These are phyloP conservation scores for Fusarium devonianum DNA, from an alignment of 2,329 filamentous ascomycete genomes.

Conservation along the genomic window DNA sequence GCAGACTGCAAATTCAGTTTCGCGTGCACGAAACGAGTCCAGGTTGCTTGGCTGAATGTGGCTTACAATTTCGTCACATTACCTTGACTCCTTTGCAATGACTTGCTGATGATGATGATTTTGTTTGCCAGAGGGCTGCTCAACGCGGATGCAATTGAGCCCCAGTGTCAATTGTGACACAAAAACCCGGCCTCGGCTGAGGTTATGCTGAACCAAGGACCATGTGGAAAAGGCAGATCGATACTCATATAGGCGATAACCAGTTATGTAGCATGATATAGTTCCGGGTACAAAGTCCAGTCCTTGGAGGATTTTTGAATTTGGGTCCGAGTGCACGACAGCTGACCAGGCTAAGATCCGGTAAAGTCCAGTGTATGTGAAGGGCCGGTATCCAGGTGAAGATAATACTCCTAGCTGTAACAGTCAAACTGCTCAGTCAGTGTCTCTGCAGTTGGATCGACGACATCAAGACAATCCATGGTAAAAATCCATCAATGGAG, in stretches of 20 bases:
- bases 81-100: slow-evolving; percentile 30
- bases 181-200: slow-evolving; percentile 31
- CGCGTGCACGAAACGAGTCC: slow-evolving; percentile 7
- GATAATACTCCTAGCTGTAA: slow-evolving; percentile 36
- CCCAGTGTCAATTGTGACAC: slow-evolving; percentile 26
- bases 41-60: slow-evolving; percentile 3
- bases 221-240: slow-evolving; percentile 15
- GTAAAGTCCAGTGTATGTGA: slow-evolving; percentile 8
- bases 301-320: slow-evolving; percentile 31
- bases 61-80: slow-evolving; percentile 23
- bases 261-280: slow-evolving; percentile 11
- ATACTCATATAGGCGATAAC: slow-evolving; percentile 13
- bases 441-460: slow-evolving; percentile 35
- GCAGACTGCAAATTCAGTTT: slow-evolving; percentile 27
- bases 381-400: slow-evolving; percentile 14
- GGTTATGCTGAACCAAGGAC: slow-evolving; percentile 17
- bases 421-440: slow-evolving; percentile 38
- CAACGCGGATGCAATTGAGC: slow-evolving; percentile 25
- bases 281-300: no score
- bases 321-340: slow-evolving; percentile 20
- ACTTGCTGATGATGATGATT: slow-evolving; percentile 20
- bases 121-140: slow-evolving; percentile 17
- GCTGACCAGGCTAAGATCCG: slow-evolving; percentile 15
- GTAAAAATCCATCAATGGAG: slow-evolving; percentile 30
- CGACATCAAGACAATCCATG: slow-evolving; percentile 32